These are phyloP conservation scores for Kwoniella sp. DNA, from an alignment of 768 basidiomycete genomes.

Conservation along the genomic window DNA sequence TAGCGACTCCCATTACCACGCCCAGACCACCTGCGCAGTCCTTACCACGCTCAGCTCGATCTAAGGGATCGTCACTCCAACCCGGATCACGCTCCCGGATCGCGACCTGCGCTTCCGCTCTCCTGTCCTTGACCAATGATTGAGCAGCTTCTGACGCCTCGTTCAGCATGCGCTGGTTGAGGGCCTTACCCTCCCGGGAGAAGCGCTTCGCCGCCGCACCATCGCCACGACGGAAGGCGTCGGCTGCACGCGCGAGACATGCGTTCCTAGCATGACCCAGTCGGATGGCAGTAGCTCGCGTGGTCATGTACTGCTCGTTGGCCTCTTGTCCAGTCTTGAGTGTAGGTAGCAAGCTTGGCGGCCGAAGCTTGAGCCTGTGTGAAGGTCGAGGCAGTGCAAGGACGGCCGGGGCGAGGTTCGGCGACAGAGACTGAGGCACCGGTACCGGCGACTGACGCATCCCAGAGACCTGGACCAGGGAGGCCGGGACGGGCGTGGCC, in stretches of 20 bases:
- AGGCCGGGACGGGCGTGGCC: conserved; percentile 33
- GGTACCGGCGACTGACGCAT: conserved; percentile 12
- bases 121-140: conserved; percentile 78
- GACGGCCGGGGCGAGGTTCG: conserved; percentile 4
- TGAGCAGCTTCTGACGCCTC: conserved; percentile 82
- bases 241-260: conserved; percentile 88
- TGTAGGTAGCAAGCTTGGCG: conserved; percentile 80
- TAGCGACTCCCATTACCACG: conserved; percentile 77
- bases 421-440: neutral
- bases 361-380: conserved; percentile 74
- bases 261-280: conserved; percentile 91
- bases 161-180: conserved; percentile 81
- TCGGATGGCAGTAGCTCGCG: conserved; percentile 80
- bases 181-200: conserved; percentile 84
- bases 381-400: conserved; percentile 56
- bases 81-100: conserved; percentile 64
- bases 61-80: conserved; percentile 67
- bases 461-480: conserved; percentile 26
- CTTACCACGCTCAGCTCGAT: conserved; percentile 69
- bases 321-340: conserved; percentile 77
- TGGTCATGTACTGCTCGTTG: conserved; percentile 78
- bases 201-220: conserved; percentile 94
- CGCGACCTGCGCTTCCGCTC: conserved; percentile 68
- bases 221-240: conserved; percentile 92
- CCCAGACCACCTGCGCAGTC: conserved; percentile 76